Percentiles rank a stretch among this genome's conserved stretches.
These are phyloP conservation scores for Dactylellina cionopaga DNA, from an alignment of 2,329 filamentous ascomycete genomes.

Conservation along the genomic window DNA sequence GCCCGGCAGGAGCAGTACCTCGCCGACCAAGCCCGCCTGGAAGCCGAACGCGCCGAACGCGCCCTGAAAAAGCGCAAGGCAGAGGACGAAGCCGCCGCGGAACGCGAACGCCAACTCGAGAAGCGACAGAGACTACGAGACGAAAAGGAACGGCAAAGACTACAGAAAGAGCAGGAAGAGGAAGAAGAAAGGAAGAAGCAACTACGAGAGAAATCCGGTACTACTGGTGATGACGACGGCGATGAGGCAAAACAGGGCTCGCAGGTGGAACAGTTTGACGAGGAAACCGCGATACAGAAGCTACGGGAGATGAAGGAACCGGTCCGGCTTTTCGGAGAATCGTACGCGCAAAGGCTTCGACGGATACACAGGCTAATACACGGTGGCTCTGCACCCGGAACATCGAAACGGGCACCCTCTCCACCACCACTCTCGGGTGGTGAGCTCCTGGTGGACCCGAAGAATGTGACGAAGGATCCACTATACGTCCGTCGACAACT, in stretches of 20 bases:
- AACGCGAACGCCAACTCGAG: slow-evolving; percentile 71
- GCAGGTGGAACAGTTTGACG: slow-evolving; percentile 70
- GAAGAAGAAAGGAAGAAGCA: slow-evolving; percentile 63
- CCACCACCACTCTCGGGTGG: slow-evolving; percentile 69
- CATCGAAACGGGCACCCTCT: slow-evolving; percentile 61
- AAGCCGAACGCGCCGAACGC: slow-evolving; percentile 75
- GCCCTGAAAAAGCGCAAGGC: slow-evolving; percentile 82
- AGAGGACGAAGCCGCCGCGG: slow-evolving; percentile 81
- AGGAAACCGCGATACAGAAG: slow-evolving; percentile 74
- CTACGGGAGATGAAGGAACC: slow-evolving; percentile 80
- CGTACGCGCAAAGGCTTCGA: slow-evolving; percentile 65
- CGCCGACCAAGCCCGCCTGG: slow-evolving; percentile 79
- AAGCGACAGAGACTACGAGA: slow-evolving; percentile 84
- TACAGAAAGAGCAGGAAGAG: slow-evolving; percentile 49
- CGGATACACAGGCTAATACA: slow-evolving; percentile 51
- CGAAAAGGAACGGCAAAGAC: slow-evolving; percentile 78
- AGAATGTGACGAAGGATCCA: slow-evolving; percentile 70
- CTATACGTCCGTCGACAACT: slow-evolving; percentile 85
- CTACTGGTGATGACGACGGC: slow-evolving; percentile 60
- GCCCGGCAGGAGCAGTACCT: slow-evolving; percentile 81
- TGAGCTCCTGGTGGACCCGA: slow-evolving; percentile 55
- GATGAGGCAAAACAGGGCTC: slow-evolving; percentile 34
- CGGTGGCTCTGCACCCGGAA: slow-evolving; percentile 10
- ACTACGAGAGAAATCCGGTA: slow-evolving; percentile 55
- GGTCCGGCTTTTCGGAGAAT: slow-evolving; percentile 80